A percentile compares a stretch with the other conserved stretches of the same genome.
phyloP scores from a whole-genome alignment of 768 basidiomycete species.

The Mycena filopes region DNA sequence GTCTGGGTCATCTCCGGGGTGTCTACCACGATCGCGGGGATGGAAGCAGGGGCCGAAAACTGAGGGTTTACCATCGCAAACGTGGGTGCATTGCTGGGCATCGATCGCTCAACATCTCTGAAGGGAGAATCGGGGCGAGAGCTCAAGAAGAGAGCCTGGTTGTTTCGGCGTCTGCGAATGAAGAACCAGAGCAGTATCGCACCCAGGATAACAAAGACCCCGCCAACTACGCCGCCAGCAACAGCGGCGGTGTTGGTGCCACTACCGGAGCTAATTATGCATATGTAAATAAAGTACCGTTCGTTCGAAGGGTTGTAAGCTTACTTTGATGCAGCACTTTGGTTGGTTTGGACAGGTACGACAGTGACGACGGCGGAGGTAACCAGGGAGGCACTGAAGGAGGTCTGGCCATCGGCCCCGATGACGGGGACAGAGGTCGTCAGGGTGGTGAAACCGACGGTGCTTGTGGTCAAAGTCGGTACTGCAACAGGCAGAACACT shows the following conservation, averaged over 20 bases:
- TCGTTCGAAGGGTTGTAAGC: background rate
- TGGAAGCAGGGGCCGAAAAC: background rate
- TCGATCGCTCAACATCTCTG: conserved; percentile 23
- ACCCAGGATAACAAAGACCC: conserved; percentile 11
- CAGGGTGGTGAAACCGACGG: background rate
- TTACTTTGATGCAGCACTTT: background rate
- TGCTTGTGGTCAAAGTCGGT: too few species aligned
- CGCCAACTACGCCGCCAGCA: conserved; percentile 18
- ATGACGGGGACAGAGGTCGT: background rate
- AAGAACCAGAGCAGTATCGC: conserved; percentile 25
- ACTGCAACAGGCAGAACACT: background rate
- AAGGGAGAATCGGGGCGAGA: conserved; percentile 29
- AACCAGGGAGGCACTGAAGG: background rate
- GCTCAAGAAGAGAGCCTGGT: conserved; percentile 30
- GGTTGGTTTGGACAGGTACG: conserved; percentile 4
- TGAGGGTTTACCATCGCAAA: conserved; percentile 29
- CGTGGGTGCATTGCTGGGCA: conserved; percentile 15
- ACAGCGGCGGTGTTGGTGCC: background rate
- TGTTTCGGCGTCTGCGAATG: conserved; percentile 28
- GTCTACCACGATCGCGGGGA: conserved; percentile 27
- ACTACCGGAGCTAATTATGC: conserved; percentile 5
- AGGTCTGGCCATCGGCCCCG: background rate
- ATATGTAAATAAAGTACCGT: background rate
- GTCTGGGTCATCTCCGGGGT: conserved; percentile 11
- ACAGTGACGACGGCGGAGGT: background rate